Conservation (phyloP, 2,329 filamentous ascomycete species). For the Plenodomus tracheiphilus region DNA sequence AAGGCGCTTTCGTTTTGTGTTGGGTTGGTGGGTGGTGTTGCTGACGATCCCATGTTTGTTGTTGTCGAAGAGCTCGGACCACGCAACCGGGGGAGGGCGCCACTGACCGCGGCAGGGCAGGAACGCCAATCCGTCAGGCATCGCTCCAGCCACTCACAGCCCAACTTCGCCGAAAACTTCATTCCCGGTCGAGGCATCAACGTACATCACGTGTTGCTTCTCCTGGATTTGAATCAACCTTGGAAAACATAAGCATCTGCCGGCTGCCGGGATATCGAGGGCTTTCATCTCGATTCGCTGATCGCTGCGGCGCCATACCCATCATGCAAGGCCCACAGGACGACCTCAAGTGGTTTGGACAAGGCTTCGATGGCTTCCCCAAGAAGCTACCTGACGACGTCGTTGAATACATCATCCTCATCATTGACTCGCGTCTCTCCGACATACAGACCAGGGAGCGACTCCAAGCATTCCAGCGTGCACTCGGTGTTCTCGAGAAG, state of each 20-base stretch:
- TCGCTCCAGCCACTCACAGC: constrained; percentile 23
- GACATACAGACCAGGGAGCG: constrained; percentile 63
- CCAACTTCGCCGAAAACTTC: constrained; percentile 17
- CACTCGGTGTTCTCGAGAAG: constrained; percentile 65
- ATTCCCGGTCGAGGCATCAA: constrained; percentile 2
- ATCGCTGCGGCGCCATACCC: neutral
- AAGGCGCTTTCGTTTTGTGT: constrained; percentile 18
- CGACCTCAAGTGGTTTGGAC: constrained; percentile 67
- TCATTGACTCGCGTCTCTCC: constrained; percentile 62
- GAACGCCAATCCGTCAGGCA: constrained; percentile 10
- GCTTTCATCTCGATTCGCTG: too few species aligned
- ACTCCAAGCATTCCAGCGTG: constrained; percentile 73
- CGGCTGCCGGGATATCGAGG: too few species aligned
- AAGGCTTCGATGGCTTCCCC: constrained; percentile 67
- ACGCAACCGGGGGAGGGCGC: constrained; percentile 3
- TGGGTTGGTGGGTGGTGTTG: constrained; percentile 15
- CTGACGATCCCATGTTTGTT: constrained; percentile 25
- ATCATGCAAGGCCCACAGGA: constrained; percentile 49
- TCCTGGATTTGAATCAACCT: neutral
- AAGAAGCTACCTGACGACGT: constrained; percentile 78
- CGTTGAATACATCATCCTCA: constrained; percentile 80
- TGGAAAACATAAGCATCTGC: too few species aligned
- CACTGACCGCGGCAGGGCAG: constrained; percentile 16
- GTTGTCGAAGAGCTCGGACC: constrained; percentile 17
- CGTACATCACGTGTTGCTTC: neutral